Evolutionary conservation across 768 basidiomycete species (phyloP).

Genomic region (Chlorophyllum brunneum): DNA sequence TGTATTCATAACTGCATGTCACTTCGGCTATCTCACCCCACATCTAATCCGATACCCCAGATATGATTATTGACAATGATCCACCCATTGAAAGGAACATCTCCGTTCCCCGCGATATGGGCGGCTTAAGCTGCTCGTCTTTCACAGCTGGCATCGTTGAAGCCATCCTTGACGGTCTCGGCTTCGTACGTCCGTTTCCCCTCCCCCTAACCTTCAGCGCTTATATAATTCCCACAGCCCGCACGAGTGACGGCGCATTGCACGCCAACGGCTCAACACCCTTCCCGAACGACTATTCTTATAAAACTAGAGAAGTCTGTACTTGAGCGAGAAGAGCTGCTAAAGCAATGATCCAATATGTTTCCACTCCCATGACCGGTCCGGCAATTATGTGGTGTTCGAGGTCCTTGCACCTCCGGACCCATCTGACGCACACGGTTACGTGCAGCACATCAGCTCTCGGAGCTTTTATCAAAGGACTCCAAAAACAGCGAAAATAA

Average conservation of each 20-base stretch:
- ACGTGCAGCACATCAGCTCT: no score
- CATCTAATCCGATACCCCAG: constrained; percentile 33
- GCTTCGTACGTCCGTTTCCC: constrained; percentile 64
- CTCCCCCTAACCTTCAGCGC: neutral
- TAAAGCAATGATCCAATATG: constrained; percentile 51
- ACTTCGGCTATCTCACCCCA: constrained; percentile 10
- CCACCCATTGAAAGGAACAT: constrained; percentile 89
- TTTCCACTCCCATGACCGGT: neutral
- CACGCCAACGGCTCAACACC: constrained; percentile 77
- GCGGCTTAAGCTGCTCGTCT: constrained; percentile 92
- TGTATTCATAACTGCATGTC: constrained; percentile 20
- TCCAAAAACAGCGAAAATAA: neutral
- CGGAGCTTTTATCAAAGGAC: neutral
- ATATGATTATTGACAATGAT: constrained; percentile 98
- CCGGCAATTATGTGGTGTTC: neutral
- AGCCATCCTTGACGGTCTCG: constrained; percentile 90
- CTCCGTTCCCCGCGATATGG: constrained; percentile 92
- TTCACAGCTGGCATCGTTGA: constrained; percentile 97
- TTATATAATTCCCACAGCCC: constrained; percentile 54
- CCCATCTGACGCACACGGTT: neutral
- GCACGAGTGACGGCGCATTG: constrained; percentile 95
- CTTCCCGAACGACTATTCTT: constrained; percentile 89
- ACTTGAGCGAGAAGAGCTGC: constrained; percentile 88
- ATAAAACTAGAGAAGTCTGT: constrained; percentile 95
- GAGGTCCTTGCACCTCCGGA: neutral